Evolutionary conservation across 768 basidiomycete species (phyloP).

Genomic region (Agrocybe pediades): DNA sequence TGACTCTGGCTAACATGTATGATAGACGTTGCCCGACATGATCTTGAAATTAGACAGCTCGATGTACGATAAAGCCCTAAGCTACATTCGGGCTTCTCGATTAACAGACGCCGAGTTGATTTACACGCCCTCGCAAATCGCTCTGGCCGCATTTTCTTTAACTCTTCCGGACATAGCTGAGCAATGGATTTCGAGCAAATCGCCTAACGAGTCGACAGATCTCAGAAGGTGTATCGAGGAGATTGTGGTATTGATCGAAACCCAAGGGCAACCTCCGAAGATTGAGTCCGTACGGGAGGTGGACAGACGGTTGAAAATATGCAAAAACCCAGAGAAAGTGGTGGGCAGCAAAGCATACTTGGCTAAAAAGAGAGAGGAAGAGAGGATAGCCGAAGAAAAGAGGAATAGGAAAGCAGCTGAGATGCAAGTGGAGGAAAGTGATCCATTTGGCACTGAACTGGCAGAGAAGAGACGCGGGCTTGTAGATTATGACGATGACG

Average conservation of each 20-base stretch:
- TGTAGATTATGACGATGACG: conserved; percentile 56
- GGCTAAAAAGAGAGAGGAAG: conserved; percentile 70
- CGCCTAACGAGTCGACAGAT: conserved; percentile 12
- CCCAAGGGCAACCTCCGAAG: conserved; percentile 63
- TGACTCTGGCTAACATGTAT: neutral
- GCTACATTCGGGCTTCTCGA: conserved; percentile 74
- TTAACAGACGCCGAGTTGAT: conserved; percentile 91
- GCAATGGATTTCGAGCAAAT: conserved; percentile 56
- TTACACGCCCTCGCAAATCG: conserved; percentile 93
- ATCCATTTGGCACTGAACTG: conserved; percentile 73
- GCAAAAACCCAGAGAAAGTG: conserved; percentile 96
- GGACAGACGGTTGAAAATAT: conserved; percentile 81
- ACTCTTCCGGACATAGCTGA: conserved; percentile 59
- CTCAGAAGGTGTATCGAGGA: conserved; percentile 39
- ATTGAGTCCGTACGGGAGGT: conserved; percentile 87
- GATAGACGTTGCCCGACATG: conserved; percentile 53
- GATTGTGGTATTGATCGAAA: conserved; percentile 58
- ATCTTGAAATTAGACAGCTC: conserved; percentile 48
- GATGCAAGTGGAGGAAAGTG: conserved; percentile 47
- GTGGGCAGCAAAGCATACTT: conserved; percentile 85
- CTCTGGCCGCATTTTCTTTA: conserved; percentile 75
- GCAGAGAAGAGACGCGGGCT: conserved; percentile 43
- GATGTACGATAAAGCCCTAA: conserved; percentile 66
- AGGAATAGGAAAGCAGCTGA: conserved; percentile 62
- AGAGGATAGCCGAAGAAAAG: conserved; percentile 69